Evolutionary conservation across 345 rosid species (phyloP), one percentile per base, ranked within the genome.

Genomic region (Gossypium anomalum): DNA sequence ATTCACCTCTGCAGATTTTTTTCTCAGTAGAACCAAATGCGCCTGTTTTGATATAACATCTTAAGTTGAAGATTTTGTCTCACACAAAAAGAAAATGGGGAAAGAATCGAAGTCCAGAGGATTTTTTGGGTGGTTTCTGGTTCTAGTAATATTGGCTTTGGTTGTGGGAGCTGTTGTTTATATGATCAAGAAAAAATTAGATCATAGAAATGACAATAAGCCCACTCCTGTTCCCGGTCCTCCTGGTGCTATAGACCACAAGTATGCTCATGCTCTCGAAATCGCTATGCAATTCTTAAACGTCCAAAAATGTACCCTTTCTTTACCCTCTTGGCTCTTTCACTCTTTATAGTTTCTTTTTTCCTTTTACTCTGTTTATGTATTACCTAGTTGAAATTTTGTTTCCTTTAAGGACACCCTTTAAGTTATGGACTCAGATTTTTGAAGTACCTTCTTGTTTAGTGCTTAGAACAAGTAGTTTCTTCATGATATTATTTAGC

Each of bases 251-350:
- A 76, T 90, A 38, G 91, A 89, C 44, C 86, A 84, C 81, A 90
- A 90, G 80, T 95, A 95, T 80, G 78, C 87, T n/a, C 86, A 86
- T n/a, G 94, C 99, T 70, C 97, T 96, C 78, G 87, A 89, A 52
- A 17, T 86, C 44, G 89, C 99, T 29, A 74, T 89, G 82, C 91
- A 96, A 67, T 96, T 96, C 92, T 85, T 96, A 83, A 97, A 96
- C 77, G 78, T 96, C 47, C 97, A 96, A 77, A 96, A 92, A 87
- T 89, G 98, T 96, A 84, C 29, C 12, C 10, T 29, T 51, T 20
- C 48, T 25, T 29, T 2, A 57, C 68, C 12, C 60, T 38, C 23
- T 23, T 23, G 25, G 25, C 25, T 23, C 25, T 19, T n/a, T 43
- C 68, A 1, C 52, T 41, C 15, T 71, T 25, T 11, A 29, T 61